Evolutionary conservation across 257 asterid genomes (phyloP), one percentile per base, ranked within the genome.

Genomic region (Solanum ossicruentum): DNA sequence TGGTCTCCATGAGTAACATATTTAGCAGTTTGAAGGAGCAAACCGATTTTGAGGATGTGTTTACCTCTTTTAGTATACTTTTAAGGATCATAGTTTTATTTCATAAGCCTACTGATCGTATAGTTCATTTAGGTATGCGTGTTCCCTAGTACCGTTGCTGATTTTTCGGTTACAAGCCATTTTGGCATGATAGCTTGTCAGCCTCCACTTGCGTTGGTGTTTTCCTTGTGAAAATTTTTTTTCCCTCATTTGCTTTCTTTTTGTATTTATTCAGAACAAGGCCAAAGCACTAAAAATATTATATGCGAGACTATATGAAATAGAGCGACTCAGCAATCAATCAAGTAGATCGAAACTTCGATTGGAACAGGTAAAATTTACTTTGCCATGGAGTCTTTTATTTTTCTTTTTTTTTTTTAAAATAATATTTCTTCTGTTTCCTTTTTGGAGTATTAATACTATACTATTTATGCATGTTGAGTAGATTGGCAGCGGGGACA

Each of bases 401-500:
- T 32, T 49, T 41, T 43, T 7, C 47, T 36, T 36, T 36, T 36
- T 0, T 36, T 39, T 28, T 8, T 41, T 39, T 20, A 1, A 32
- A 11, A 51, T 10, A 75, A 55, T 81, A 65, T 52, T 81, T 67
- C 28, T 47, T 69, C 21, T 39, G 72, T 71, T 13, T 13, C 79
- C 61, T 23, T 45, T 36, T 23, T 65, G 56, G 23, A 39, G 57
- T 54, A 82, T 12, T 78, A 73, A 60, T 54, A 72, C 63, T 71
- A 18, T 71, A 67, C n/a, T 45, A 21, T 71, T 54, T 75, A 81
- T 86, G 57, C 88, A 60, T 20, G 21, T 85, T 78, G 88, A 87
- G 86, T 92, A 96, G 99, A 92, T 96, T 15, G 99, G 99, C 39
- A 96, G 97, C 65, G 99, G 98, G 84, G 99, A 96, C 92, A 93